A percentile compares a stretch with the other conserved stretches of the same genome.
phyloP scores from a whole-genome alignment of 768 basidiomycete genomes.

The Lenzites betulinus region DNA sequence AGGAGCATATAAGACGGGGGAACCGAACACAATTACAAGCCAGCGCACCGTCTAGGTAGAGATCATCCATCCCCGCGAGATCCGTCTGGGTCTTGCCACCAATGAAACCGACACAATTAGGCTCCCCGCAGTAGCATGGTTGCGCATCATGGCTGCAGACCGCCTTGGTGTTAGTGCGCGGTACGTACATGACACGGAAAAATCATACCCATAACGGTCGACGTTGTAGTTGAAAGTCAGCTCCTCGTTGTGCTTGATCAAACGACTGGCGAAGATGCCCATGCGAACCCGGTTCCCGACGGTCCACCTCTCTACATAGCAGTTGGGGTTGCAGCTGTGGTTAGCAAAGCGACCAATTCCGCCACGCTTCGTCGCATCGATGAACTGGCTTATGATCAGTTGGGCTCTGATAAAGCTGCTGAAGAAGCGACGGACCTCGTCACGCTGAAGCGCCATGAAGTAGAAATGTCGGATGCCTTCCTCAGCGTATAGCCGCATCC shows the following conservation, averaged over 20 bases:
- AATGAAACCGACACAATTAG: constrained; percentile 93
- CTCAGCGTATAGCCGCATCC: constrained; percentile 91
- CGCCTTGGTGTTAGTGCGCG: not conserved
- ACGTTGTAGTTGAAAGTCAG: constrained; percentile 99
- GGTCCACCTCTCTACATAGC: constrained; percentile 98
- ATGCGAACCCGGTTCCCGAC: constrained; percentile 87
- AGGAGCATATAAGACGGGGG: constrained; percentile 7
- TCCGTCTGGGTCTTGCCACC: constrained; percentile 99
- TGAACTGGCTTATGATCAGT: constrained; percentile 52
- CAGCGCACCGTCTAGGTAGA: constrained; percentile 85
- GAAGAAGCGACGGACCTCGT: constrained; percentile 65
- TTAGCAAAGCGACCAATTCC: constrained; percentile 98
- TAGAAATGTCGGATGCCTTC: constrained; percentile 97
- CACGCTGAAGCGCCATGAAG: constrained; percentile 99
- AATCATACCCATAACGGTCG: constrained; percentile 90
- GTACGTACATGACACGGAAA: not conserved
- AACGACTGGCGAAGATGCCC: constrained; percentile 95
- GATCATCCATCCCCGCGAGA: constrained; percentile 89
- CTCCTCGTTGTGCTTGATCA: constrained; percentile 79
- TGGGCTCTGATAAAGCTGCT: not conserved
- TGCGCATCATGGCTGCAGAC: constrained; percentile 87
- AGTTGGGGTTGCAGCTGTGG: constrained; percentile 97
- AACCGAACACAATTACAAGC: not conserved
- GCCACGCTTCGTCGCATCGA: constrained; percentile 96
- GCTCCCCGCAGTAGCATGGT: constrained; percentile 91